Evolutionary conservation across 2,329 filamentous ascomycete genomes (phyloP).

Genomic region (Aspergillus sp.): DNA sequence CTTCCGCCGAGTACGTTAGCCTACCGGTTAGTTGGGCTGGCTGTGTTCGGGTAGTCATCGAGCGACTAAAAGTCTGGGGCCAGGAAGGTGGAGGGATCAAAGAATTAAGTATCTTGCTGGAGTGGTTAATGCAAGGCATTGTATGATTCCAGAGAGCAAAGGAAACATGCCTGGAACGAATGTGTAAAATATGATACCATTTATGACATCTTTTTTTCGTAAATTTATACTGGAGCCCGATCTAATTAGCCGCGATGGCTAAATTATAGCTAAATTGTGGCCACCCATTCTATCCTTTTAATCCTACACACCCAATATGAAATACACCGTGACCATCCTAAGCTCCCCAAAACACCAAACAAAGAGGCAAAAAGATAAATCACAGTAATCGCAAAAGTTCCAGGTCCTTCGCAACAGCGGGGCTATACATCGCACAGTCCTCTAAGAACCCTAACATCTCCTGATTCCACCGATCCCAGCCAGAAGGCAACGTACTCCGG

Average conservation of each 20-base stretch:
- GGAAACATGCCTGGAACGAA: neutral
- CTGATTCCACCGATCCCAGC: constrained; percentile 43
- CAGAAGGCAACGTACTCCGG: constrained; percentile 35
- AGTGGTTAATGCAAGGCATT: constrained; percentile 25
- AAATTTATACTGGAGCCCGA: no score
- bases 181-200: neutral
- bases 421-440: constrained; percentile 38
- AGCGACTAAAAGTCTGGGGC: constrained; percentile 24
- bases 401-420: constrained; percentile 41
- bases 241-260: no score
- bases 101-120: constrained; percentile 21
- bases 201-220: no score
- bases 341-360: neutral
- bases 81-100: constrained; percentile 25
- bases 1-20: constrained; percentile 21
- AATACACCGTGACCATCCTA: neutral
- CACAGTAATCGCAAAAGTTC: constrained; percentile 35
- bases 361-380: constrained; percentile 3
- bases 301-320: no score
- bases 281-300: no score
- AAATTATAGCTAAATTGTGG: no score
- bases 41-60: constrained; percentile 23
- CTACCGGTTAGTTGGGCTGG: constrained; percentile 22
- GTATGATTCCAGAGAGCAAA: neutral
- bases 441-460: constrained; percentile 43